A percentile compares a stretch with the other conserved stretches of the same genome.
Conservation (phyloP, 257 asterid genomes). For the Nicotiana obtusifolia region DNA sequence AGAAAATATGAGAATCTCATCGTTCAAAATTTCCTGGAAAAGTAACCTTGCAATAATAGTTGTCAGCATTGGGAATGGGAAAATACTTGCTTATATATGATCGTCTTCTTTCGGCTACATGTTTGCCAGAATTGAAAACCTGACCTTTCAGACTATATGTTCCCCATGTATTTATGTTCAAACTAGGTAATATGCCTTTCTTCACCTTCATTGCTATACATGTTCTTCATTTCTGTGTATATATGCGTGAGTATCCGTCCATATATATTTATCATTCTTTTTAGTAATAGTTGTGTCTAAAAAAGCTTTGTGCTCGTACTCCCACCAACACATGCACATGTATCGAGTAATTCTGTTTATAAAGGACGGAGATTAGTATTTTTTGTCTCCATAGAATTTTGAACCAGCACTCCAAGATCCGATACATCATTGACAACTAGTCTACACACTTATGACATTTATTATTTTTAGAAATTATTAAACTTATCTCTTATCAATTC, state of each 20-base stretch:
- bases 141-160: slow-evolving; percentile 19
- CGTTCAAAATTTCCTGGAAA: slow-evolving; percentile 10
- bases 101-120: slow-evolving; percentile 47
- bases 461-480: too few relatives aligned
- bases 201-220: not conserved
- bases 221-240: not conserved
- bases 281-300: too few relatives aligned
- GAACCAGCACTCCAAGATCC: too few relatives aligned
- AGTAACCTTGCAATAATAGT: slow-evolving; percentile 12
- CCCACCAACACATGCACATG: too few relatives aligned
- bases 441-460: too few relatives aligned
- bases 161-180: not conserved
- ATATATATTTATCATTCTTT: not conserved
- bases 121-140: slow-evolving; percentile 32
- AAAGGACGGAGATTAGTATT: too few relatives aligned
- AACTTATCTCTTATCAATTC: too few relatives aligned
- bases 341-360: too few relatives aligned
- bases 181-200: not conserved
- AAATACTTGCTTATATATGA: slow-evolving; percentile 13
- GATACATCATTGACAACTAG: too few relatives aligned
- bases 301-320: too few relatives aligned
- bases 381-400: too few relatives aligned
- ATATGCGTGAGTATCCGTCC: not conserved
- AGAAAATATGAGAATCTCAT: slow-evolving; percentile 22
- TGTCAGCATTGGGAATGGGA: slow-evolving; percentile 47